Percentiles rank a stretch among this genome's conserved stretches.
These are phyloP conservation scores for Fusarium zealandicum DNA, from an alignment of 2,329 filamentous ascomycete genomes.

Conservation along the genomic window DNA sequence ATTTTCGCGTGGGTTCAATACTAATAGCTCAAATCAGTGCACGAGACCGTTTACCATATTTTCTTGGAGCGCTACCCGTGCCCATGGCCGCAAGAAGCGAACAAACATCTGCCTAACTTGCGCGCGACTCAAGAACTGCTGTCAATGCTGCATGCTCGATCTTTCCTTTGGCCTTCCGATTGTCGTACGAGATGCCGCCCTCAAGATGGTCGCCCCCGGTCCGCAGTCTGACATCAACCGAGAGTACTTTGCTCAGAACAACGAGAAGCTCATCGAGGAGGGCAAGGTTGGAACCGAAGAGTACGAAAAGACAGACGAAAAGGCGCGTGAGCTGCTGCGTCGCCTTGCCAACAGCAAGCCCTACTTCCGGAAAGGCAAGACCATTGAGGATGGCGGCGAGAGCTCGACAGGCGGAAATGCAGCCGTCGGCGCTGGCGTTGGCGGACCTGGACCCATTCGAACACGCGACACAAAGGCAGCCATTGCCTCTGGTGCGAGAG, in stretches of 20 bases:
- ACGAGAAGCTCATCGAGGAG: conserved; percentile 94
- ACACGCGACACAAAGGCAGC: conserved; percentile 71
- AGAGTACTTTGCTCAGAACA: conserved; percentile 97
- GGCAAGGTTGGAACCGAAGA: conserved; percentile 84
- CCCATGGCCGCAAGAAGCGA: conserved; percentile 84
- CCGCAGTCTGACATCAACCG: conserved; percentile 92
- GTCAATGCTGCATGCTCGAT: conserved; percentile 98
- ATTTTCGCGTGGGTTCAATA: conserved; percentile 2
- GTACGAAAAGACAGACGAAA: conserved; percentile 97
- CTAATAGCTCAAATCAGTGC: conserved; percentile 57
- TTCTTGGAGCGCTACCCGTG: conserved; percentile 91
- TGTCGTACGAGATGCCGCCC: conserved; percentile 89
- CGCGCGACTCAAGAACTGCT: conserved; percentile 97
- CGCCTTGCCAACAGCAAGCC: conserved; percentile 90
- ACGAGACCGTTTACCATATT: conserved; percentile 97
- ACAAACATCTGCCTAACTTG: conserved; percentile 97
- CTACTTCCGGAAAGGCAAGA: conserved; percentile 88
- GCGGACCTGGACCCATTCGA: conserved; percentile 78
- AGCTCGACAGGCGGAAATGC: conserved; percentile 54
- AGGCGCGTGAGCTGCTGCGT: conserved; percentile 86
- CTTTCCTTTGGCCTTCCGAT: conserved; percentile 95
- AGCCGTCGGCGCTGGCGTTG: conserved; percentile 62
- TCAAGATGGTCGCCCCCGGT: conserved; percentile 97
- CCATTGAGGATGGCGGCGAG: conserved; percentile 64
- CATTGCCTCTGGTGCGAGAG: conserved; percentile 56